These are phyloP conservation scores for Gleditsia sinensis DNA, from an alignment of 306 rosid species.

Conservation along the genomic window DNA sequence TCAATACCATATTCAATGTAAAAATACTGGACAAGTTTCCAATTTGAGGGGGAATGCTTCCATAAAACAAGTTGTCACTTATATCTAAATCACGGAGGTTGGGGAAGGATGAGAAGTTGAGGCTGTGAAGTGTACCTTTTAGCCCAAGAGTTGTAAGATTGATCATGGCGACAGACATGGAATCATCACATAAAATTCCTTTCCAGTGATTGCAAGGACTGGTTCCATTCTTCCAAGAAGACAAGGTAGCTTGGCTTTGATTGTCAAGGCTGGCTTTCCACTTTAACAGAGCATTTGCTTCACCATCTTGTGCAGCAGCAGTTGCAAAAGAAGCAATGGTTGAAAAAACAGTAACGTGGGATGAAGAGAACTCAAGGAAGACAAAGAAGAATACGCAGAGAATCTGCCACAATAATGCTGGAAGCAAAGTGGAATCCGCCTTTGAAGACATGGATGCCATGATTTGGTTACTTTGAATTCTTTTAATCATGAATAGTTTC, in stretches of 20 bases:
- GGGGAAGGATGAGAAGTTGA: background rate
- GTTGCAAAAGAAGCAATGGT: background rate
- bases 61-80: background rate
- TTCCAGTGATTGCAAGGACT: background rate
- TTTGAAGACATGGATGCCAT: too few species aligned
- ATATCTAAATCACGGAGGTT: background rate
- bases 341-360: background rate
- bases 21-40: background rate
- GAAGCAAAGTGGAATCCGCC: too few species aligned
- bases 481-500: too few species aligned
- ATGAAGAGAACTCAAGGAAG: background rate
- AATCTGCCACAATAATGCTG: too few species aligned
- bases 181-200: background rate
- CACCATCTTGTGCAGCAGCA: background rate
- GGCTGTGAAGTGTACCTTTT: background rate
- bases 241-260: background rate
- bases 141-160: background rate
- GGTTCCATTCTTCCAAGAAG: background rate
- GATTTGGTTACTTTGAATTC: too few species aligned
- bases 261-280: slow-evolving; percentile 30
- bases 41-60: background rate
- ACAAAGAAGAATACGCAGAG: too few species aligned
- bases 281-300: slow-evolving; percentile 24
- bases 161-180: background rate
- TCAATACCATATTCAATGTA: background rate